Conservation (phyloP, 306 rosid genomes). For the Inga laurina region DNA sequence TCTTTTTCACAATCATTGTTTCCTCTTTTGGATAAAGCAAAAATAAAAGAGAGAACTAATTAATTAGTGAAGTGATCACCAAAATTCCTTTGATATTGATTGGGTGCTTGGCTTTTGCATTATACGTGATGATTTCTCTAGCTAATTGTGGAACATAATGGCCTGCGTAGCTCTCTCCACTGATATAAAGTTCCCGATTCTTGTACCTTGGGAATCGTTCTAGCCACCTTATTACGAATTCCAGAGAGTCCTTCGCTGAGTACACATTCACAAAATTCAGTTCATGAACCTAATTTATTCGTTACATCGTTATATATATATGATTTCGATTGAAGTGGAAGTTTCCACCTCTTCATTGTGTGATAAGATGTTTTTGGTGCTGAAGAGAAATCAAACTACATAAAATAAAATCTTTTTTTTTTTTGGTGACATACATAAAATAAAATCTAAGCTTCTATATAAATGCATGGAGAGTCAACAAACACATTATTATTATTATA, state of each 20-base stretch:
- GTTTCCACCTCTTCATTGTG: background rate
- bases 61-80: conserved; percentile 41
- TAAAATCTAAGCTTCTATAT: conserved; percentile 6
- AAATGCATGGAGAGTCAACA: conserved; percentile 27
- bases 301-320: background rate
- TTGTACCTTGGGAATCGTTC: conserved; percentile 84
- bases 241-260: conserved; percentile 79
- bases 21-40: conserved; percentile 8
- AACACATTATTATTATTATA: background rate
- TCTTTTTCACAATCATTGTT: background rate
- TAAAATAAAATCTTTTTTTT: background rate
- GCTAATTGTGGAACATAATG: conserved; percentile 97
- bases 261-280: background rate
- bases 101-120: conserved; percentile 53
- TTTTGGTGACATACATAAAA: too few species aligned
- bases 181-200: conserved; percentile 66
- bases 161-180: conserved; percentile 98
- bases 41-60: background rate
- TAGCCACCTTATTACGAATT: conserved; percentile 78
- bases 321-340: background rate
- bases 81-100: conserved; percentile 81
- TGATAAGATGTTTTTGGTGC: background rate
- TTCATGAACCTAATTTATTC: background rate
- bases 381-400: background rate
- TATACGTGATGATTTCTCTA: conserved; percentile 59